Evolutionary conservation across 192 early-diverging fungal genomes (phyloP), one percentile per base, ranked within the genome.

Genomic region (Entophlyctis helioformis): DNA sequence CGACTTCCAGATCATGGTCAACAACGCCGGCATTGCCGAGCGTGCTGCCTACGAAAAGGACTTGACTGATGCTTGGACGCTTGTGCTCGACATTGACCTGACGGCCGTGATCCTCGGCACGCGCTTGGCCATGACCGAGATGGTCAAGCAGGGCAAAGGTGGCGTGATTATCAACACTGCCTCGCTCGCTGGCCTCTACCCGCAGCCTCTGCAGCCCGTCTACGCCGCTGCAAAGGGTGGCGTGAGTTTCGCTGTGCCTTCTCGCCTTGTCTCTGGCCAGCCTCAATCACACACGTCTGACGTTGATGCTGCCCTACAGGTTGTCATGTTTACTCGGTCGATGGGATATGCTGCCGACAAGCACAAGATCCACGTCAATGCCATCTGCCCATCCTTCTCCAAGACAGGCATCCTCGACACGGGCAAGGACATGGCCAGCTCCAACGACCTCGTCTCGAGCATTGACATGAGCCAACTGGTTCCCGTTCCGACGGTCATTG

Each of bases 191-290:
- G 86, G 82, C 11, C 55, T 73, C 15, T 56, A 63, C 36, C 71
- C 66, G 11, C 43, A 59, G 24, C 36, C 38, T 1, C 37, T 57
- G 25, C 71, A 76, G 34, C 83, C 83, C 1, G 73, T 83, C 7
- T 89, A 89, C 56, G 72, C 73, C 6, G 83, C 83, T 0, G 78
- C 81, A 21, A 89, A 89, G 64, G 77, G 67, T 38, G 86, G 77
- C 13, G 74, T 87, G 11, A n/a, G 44, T 46, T 13, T 5, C 16
- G 0, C 4, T n/a, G n/a, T 46, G n/a, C n/a, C n/a, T n/a, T n/a
- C n/a, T n/a, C n/a, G n/a, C n/a, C n/a, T n/a, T n/a, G n/a, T n/a
- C n/a, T n/a, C n/a, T n/a, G n/a, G n/a, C n/a, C n/a, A n/a, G n/a
- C n/a, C n/a, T n/a, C n/a, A n/a, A n/a, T n/a, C n/a, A n/a, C n/a